phyloP scores from a whole-genome alignment of 2,329 filamentous ascomycete species.

The Colletotrichum horii region DNA sequence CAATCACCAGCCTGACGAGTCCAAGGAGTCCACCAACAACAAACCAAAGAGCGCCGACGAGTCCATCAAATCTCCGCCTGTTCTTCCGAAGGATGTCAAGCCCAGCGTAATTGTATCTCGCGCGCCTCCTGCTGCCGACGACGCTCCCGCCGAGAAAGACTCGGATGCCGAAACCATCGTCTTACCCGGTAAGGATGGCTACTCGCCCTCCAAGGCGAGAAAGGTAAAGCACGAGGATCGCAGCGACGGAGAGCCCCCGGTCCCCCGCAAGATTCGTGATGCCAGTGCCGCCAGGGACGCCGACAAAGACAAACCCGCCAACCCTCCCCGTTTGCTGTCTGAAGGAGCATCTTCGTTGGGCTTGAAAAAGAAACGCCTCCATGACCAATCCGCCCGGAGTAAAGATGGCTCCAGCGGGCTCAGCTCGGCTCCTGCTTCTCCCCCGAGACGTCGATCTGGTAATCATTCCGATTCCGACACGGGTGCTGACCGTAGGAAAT shows the following conservation, averaged over 20 bases:
- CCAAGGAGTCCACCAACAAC: conserved; percentile 21
- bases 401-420: conserved; percentile 62
- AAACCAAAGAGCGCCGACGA: conserved; percentile 10
- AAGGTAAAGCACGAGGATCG: conserved; percentile 71
- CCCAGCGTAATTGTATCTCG: conserved; percentile 31
- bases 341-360: conserved; percentile 29
- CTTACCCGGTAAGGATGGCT: conserved; percentile 67
- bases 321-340: conserved; percentile 27
- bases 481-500: conserved; percentile 49
- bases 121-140: conserved; percentile 38
- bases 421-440: conserved; percentile 64
- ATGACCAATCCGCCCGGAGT: conserved; percentile 41
- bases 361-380: conserved; percentile 56
- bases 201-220: conserved; percentile 67
- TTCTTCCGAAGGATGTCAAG: conserved; percentile 15
- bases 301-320: conserved; percentile 36
- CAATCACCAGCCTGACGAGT: conserved; percentile 27
- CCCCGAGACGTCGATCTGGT: conserved; percentile 44
- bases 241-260: conserved; percentile 58
- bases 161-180: conserved; percentile 78
- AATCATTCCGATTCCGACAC: conserved; percentile 60
- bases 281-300: conserved; percentile 38
- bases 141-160: conserved; percentile 59
- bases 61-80: conserved; percentile 13
- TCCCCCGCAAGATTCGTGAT: conserved; percentile 37